Evolutionary conservation across 2,329 filamentous ascomycete species (phyloP), one percentile per base, ranked within the genome.

Genomic region (Colletotrichum abscissum): DNA sequence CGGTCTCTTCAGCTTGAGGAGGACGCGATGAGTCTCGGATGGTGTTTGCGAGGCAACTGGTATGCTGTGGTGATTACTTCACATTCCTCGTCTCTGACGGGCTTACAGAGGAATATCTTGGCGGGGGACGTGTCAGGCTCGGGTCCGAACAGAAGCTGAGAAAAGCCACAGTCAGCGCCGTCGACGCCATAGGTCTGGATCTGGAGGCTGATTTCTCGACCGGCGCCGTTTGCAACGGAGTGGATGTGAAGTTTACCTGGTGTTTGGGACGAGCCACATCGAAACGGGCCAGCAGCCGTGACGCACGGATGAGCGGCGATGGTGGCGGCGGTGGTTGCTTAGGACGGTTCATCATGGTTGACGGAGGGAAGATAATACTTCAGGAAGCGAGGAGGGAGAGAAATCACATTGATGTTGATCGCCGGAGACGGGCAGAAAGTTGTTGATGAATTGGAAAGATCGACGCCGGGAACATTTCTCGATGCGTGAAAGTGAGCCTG

Each of bases 161-260:
- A 38, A 49, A 49, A 65, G 59, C 54, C 59, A 60, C 26, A 35
- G 33, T 33, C 22, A 59, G 67, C 55, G 46, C 67, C 55, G 49
- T 60, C 46, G 59, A 59, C 33, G 67, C 55, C 66, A 56, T 28
- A 24, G 33, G 65, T 49, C 33, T 35, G 33, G 46, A 26, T 19
- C 49, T 54, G 22, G 52, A 42, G 24, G 22, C 35, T 42, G 22
- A 30, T 30, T 46, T n/a, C 5, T 49, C 19, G 66, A 70, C 66
- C 11, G 60, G 46, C 55, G 67, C 58, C 66, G 70, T 72, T 72
- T 64, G 65, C 70, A 52, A 56, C 63, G 56, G 9, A 52, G 64
- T 33, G 38, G 69, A 28, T 33, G 60, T 57, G 49, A 46, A 30
- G 52, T 22, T 49, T 49, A 49, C 19, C 42, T 49, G 59, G 38